phyloP scores from a whole-genome alignment of 495 filamentous ascomycete genomes.

The Penicillium salamii region DNA sequence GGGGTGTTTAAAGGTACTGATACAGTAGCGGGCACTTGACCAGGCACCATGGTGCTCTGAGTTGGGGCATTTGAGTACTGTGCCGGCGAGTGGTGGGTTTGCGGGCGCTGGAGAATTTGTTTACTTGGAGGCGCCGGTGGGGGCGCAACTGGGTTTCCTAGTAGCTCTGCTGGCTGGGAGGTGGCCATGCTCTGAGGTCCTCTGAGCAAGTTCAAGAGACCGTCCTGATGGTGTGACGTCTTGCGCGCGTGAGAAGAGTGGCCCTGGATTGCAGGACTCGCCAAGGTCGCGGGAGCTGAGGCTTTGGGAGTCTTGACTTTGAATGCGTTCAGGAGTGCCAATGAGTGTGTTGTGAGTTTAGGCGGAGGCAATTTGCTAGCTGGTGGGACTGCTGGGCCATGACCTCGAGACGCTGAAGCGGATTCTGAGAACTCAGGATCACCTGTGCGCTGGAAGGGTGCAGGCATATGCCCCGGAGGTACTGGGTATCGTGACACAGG shows the following conservation, averaged over 20 bases:
- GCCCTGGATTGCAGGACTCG: conserved; percentile 20
- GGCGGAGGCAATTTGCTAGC: conserved; percentile 58
- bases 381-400: conserved; percentile 49
- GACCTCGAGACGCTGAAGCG: conserved; percentile 33
- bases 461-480: conserved; percentile 26
- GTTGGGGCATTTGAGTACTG: conserved; percentile 7
- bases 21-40: conserved; percentile 44
- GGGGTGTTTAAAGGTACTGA: conserved; percentile 49
- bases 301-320: conserved; percentile 45
- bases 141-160: conserved; percentile 28
- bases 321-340: conserved; percentile 63
- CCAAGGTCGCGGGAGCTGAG: conserved; percentile 27
- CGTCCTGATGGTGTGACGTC: conserved; percentile 40
- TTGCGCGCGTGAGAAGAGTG: conserved; percentile 19
- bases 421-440: conserved; percentile 50
- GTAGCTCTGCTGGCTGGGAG: conserved; percentile 33
- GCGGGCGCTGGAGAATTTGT: conserved; percentile 39
- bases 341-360: conserved; percentile 61
- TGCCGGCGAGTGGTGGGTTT: conserved; percentile 18
- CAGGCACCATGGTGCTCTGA: conserved; percentile 14
- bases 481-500: conserved; percentile 6
- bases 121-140: conserved; percentile 13
- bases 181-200: conserved; percentile 18
- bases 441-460: conserved; percentile 53
- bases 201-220: conserved; percentile 36